Evolutionary conservation across 2,329 filamentous ascomycete species (phyloP).

Genomic region (Aureobasidium sp.): DNA sequence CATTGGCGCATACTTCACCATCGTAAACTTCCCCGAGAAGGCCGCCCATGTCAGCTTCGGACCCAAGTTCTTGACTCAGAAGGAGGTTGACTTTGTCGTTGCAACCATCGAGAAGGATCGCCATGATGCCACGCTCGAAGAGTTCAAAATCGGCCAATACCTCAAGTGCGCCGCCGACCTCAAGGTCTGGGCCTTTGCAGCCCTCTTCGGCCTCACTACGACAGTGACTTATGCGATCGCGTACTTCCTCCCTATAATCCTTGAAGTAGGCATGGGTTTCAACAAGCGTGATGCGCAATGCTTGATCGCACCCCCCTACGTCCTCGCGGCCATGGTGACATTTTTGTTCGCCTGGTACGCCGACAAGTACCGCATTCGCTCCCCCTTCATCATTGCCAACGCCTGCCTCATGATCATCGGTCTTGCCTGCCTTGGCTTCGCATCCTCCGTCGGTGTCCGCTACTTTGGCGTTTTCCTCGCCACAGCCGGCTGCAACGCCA

Average conservation of each 20-base stretch:
- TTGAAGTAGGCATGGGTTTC: slow-evolving; percentile 29
- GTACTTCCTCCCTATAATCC: slow-evolving; percentile 31
- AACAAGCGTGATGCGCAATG: slow-evolving; percentile 23
- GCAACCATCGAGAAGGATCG: slow-evolving; percentile 45
- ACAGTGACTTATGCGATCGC: slow-evolving; percentile 36
- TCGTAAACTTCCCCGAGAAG: slow-evolving; percentile 38
- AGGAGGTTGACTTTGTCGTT: slow-evolving; percentile 42
- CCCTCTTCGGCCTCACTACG: slow-evolving; percentile 53
- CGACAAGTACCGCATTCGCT: slow-evolving; percentile 28
- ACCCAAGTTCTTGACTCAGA: slow-evolving; percentile 36
- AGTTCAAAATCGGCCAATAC: slow-evolving; percentile 41
- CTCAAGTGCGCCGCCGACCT: slow-evolving; percentile 38
- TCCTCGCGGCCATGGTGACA: slow-evolving; percentile 25
- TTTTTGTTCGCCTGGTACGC: slow-evolving; percentile 22
- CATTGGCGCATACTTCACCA: slow-evolving; percentile 32
- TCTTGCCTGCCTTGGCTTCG: slow-evolving; percentile 27
- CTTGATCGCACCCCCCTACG: slow-evolving; percentile 26
- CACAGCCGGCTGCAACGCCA: slow-evolving; percentile 37
- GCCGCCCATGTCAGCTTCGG: slow-evolving; percentile 17
- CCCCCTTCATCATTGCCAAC: slow-evolving; percentile 28
- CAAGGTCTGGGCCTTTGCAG: slow-evolving; percentile 48
- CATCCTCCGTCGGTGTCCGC: slow-evolving; percentile 20
- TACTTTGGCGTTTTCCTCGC: slow-evolving; percentile 31
- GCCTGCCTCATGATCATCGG: slow-evolving; percentile 25
- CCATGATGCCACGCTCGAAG: slow-evolving; percentile 40